Evolutionary conservation across 2,329 filamentous ascomycete species (phyloP).

Genomic region (Aspergillus sp.): DNA sequence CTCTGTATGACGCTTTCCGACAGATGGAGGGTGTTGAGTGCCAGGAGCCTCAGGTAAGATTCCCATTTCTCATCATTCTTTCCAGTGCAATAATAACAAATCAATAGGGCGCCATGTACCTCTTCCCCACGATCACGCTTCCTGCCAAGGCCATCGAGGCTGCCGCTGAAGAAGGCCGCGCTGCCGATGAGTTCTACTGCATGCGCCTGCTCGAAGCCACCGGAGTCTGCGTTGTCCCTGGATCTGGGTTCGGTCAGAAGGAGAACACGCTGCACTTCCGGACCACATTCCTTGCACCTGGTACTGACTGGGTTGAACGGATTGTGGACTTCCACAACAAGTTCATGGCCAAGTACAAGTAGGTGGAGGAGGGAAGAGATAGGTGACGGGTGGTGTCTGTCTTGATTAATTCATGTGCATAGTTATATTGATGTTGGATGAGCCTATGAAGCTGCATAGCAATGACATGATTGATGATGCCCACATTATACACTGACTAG

Average conservation of each 20-base stretch:
- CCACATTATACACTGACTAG: too few relatives aligned
- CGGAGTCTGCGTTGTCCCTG: constrained; percentile 88
- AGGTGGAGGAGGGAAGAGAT: not conserved
- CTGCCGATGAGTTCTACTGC: constrained; percentile 90
- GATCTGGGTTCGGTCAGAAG: constrained; percentile 89
- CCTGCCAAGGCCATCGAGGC: constrained; percentile 69
- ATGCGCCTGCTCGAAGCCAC: constrained; percentile 85
- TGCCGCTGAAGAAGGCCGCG: constrained; percentile 65
- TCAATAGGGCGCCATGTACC: constrained; percentile 84
- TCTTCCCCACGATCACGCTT: constrained; percentile 89
- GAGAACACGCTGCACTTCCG: constrained; percentile 87
- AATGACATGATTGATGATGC: too few relatives aligned
- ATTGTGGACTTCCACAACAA: constrained; percentile 85
- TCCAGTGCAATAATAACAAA: constrained; percentile 3
- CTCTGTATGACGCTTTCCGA: constrained; percentile 82
- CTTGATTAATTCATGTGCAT: too few relatives aligned
- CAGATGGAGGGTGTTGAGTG: constrained; percentile 96
- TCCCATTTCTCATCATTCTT: not conserved
- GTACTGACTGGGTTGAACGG: constrained; percentile 85
- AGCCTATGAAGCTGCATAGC: too few relatives aligned
- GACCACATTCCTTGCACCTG: constrained; percentile 92
- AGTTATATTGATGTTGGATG: too few relatives aligned
- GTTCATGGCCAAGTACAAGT: constrained; percentile 72
- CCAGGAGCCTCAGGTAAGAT: constrained; percentile 62
- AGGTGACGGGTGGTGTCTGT: too few relatives aligned